phyloP scores from a whole-genome alignment of 2,329 filamentous ascomycete species.

The Cladophialophora bantiana region DNA sequence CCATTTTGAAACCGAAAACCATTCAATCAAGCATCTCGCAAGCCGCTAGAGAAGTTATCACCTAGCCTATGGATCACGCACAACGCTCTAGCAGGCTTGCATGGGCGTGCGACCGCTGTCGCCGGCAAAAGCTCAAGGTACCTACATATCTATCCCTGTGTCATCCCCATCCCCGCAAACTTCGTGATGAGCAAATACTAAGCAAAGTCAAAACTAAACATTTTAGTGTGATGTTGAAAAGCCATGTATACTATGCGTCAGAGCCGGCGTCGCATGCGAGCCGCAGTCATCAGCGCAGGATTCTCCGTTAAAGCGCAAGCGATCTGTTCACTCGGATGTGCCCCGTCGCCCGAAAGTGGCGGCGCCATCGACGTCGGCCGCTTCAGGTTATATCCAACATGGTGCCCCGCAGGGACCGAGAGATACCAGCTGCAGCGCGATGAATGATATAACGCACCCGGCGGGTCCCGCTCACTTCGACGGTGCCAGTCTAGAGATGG shows the following conservation, averaged over 20 bases:
- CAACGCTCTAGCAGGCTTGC: constrained; percentile 18
- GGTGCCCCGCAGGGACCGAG: not conserved
- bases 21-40: not conserved
- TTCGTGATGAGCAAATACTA: not conserved
- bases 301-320: constrained; percentile 20
- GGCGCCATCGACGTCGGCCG: constrained; percentile 2
- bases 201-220: not conserved
- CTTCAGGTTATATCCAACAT: constrained; percentile 6
- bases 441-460: not conserved
- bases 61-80: constrained; percentile 13
- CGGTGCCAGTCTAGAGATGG: constrained; percentile 8
- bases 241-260: constrained; percentile 26
- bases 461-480: constrained; percentile 7
- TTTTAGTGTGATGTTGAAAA: constrained; percentile 28
- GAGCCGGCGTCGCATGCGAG: constrained; percentile 24
- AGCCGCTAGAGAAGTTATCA: not conserved
- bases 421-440: not conserved
- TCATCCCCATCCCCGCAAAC: no score
- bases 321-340: constrained; percentile 16
- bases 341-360: not conserved
- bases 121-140: constrained; percentile 26
- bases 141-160: not conserved
- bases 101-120: constrained; percentile 23
- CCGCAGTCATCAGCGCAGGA: constrained; percentile 8
- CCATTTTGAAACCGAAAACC: not conserved